Evolutionary conservation across 257 asterid genomes (phyloP).

Genomic region (Ehretia macrophylla): DNA sequence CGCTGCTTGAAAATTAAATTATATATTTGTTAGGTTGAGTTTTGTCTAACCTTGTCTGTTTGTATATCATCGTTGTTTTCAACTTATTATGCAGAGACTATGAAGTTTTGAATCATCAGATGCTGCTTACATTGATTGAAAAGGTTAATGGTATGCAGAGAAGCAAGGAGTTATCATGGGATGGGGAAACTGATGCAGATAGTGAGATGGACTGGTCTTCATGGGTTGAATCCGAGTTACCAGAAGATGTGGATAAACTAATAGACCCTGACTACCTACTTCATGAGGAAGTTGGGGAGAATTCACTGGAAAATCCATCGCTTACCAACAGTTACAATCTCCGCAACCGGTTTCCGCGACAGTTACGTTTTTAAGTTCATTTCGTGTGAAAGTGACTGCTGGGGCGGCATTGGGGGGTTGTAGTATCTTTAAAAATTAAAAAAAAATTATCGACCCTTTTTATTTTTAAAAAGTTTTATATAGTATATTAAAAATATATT

Average conservation of each 20-base stretch:
- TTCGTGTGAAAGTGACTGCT: no score
- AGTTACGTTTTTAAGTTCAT: no score
- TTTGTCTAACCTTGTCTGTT: neutral
- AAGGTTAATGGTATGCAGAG: slow-evolving; percentile 52
- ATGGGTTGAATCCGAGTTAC: slow-evolving; percentile 59
- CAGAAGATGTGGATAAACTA: slow-evolving; percentile 49
- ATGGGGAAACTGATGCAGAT: slow-evolving; percentile 37
- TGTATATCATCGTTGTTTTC: neutral
- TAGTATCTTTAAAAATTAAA: no score
- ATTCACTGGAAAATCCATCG: slow-evolving; percentile 54
- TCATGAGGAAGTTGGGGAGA: slow-evolving; percentile 46
- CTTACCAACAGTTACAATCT: slow-evolving; percentile 51
- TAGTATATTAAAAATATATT: no score
- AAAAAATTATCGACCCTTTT: no score
- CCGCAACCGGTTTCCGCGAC: slow-evolving; percentile 31
- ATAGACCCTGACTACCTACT: slow-evolving; percentile 54
- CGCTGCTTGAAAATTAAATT: neutral
- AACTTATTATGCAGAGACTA: slow-evolving; percentile 48
- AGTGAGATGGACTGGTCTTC: slow-evolving; percentile 58
- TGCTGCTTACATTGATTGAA: slow-evolving; percentile 51
- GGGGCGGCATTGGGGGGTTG: no score
- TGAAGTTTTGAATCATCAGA: slow-evolving; percentile 61
- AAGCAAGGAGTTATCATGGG: slow-evolving; percentile 30
- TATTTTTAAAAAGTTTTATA: no score
- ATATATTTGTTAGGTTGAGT: neutral